Evolutionary conservation across 257 asterid genomes (phyloP).

Genomic region (Solanum clarkiae): DNA sequence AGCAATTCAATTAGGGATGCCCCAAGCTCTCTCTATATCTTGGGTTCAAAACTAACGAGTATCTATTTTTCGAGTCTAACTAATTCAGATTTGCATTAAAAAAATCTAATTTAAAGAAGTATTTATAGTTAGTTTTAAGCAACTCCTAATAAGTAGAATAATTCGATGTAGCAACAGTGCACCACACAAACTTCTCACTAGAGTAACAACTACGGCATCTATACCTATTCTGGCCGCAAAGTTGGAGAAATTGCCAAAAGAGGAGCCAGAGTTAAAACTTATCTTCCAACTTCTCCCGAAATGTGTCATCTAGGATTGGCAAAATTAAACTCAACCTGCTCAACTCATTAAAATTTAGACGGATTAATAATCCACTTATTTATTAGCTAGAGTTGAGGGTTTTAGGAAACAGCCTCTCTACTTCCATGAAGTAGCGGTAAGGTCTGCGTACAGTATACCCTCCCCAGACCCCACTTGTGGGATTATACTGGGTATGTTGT

Average conservation of each 20-base stretch:
- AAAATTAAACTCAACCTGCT: too few species aligned
- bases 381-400: too few species aligned
- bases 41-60: not conserved
- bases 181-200: not conserved
- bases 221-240: not conserved
- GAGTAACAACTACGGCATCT: not conserved
- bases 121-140: not conserved
- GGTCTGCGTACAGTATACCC: too few species aligned
- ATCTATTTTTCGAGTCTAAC: not conserved
- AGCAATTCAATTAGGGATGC: not conserved
- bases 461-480: too few species aligned
- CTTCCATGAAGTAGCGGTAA: too few species aligned
- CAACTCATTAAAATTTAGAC: too few species aligned
- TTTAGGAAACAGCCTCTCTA: too few species aligned
- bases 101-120: not conserved
- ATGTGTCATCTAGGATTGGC: not conserved
- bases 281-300: not conserved
- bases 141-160: not conserved
- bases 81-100: not conserved
- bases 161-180: not conserved
- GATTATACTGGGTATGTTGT: too few species aligned
- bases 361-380: too few species aligned
- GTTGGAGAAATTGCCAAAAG: not conserved
- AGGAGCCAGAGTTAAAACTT: not conserved
- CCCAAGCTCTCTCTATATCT: not conserved